Conservation (phyloP, 2,329 filamentous ascomycete genomes). For the Thelonectria discophora region DNA sequence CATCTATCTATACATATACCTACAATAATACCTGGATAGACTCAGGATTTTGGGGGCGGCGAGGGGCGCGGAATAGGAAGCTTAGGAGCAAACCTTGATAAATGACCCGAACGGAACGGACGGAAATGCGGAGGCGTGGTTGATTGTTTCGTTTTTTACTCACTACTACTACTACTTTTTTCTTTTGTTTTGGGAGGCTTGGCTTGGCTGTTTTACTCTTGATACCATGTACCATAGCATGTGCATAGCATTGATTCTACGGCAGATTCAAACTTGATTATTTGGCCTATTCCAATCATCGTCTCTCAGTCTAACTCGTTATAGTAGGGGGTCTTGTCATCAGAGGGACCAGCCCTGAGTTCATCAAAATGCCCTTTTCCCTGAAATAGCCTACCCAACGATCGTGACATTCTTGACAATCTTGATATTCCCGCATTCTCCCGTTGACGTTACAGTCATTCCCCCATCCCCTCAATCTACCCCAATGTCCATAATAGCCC, state of each 20-base stretch:
- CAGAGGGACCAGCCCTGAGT: neutral
- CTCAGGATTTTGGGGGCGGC: no score
- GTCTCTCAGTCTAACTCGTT: neutral
- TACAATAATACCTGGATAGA: slow-evolving; percentile 35
- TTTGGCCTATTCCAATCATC: neutral
- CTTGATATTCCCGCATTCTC: neutral
- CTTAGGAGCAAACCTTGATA: slow-evolving; percentile 17
- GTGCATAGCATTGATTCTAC: slow-evolving; percentile 26
- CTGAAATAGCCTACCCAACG: neutral
- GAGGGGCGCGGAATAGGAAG: no score
- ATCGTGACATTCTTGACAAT: neutral
- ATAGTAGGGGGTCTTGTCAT: neutral
- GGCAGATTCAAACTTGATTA: slow-evolving; percentile 26
- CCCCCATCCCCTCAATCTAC: slow-evolving; percentile 4
- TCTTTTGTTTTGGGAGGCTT: slow-evolving; percentile 9
- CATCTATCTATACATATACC: slow-evolving; percentile 17
- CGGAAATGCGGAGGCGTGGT: slow-evolving; percentile 18
- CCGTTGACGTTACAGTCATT: no score
- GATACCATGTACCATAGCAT: slow-evolving; percentile 39
- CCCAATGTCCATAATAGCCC: slow-evolving; percentile 47
- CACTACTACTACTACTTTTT: neutral
- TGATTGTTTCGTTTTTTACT: neutral
- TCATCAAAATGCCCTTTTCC: neutral
- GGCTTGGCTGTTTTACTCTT: slow-evolving; percentile 35
- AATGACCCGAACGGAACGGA: slow-evolving; percentile 20